Base-by-base conservation (phyloP, 306 rosid species). In the Sicyos baderoa region DNA sequence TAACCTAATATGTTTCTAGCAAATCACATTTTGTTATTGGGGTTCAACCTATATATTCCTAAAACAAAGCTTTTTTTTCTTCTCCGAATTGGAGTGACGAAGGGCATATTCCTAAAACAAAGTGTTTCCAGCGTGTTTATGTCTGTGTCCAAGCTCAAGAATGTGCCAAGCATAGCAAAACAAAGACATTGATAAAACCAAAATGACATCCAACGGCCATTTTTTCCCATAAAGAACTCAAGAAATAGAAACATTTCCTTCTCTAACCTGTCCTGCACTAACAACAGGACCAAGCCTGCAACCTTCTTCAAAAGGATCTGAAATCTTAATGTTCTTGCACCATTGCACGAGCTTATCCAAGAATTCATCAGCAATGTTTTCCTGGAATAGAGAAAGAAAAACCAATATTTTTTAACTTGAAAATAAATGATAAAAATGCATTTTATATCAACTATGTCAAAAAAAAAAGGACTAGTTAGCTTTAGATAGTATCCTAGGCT, bases 221-320 rank as follows among this genome's bases (percentile, higher is more conserved):
- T 25, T 25, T 25, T n/a, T 44, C 19, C 23, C 22, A 40, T 22
- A 71, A 4, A 18, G 19, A 48, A 63, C 3, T 48, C 52, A 78
- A 56, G 60, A 76, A 73, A 50, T 64, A 56, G 57, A 78, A 75
- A 75, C 4, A 15, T 21, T 6, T 58, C 55, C 54, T 60, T 7
- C 61, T 57, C 57, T 60, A 73, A 92, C 99, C 97, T 93, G 99
- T 57, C 88, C 93, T 66, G 79, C 82, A 29, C 96, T 84, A 75
- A 93, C 99, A 82, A 89, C 83, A 75, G 99, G 99, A 55, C 99
- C 99, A 73, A 93, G 96, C 85, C 94, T 88, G 84, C 97, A 93
- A 72, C 96, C 99, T 84, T 93, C 99, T 81, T 88, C 97, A 21
- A 93, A 80, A 74, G 99, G 99, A 90, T 90, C 97, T 54, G 97